These are phyloP conservation scores for Alectoria sarmentosa DNA, from an alignment of 495 filamentous ascomycete genomes.

Conservation along the genomic window DNA sequence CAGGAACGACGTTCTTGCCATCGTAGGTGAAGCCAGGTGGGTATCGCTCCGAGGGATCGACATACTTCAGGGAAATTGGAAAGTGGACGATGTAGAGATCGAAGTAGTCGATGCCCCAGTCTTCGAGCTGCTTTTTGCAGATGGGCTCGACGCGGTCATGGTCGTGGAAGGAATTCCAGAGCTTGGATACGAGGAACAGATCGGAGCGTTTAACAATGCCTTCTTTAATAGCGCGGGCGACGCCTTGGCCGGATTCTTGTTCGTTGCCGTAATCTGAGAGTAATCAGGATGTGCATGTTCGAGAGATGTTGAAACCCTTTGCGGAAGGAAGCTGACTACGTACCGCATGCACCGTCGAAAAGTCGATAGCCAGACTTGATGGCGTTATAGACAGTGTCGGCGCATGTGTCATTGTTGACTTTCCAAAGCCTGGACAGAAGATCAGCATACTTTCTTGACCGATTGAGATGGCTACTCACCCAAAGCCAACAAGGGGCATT, in stretches of 20 bases:
- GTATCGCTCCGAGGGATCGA: constrained; percentile 69
- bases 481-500: constrained; percentile 82
- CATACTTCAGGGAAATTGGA: constrained; percentile 72
- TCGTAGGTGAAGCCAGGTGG: constrained; percentile 68
- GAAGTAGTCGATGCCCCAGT: constrained; percentile 82
- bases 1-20: constrained; percentile 49
- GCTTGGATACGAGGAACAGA: constrained; percentile 87
- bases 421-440: constrained; percentile 66
- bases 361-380: constrained; percentile 84
- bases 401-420: constrained; percentile 67
- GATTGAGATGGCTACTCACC: constrained; percentile 23
- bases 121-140: constrained; percentile 61
- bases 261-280: constrained; percentile 83
- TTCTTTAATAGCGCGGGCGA: constrained; percentile 81
- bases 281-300: neutral
- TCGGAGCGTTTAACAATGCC: constrained; percentile 80
- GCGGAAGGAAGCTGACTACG: constrained; percentile 24
- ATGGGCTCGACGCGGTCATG: constrained; percentile 65
- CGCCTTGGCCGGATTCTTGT: constrained; percentile 72
- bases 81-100: constrained; percentile 81
- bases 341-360: constrained; percentile 83
- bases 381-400: constrained; percentile 79
- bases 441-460: constrained; percentile 6
- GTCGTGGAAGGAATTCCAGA: constrained; percentile 89
- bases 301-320: neutral